A percentile compares a stretch with the other conserved stretches of the same genome.
Evolutionary conservation across 306 rosid genomes (phyloP).

Genomic region (Carpinus viminea): DNA sequence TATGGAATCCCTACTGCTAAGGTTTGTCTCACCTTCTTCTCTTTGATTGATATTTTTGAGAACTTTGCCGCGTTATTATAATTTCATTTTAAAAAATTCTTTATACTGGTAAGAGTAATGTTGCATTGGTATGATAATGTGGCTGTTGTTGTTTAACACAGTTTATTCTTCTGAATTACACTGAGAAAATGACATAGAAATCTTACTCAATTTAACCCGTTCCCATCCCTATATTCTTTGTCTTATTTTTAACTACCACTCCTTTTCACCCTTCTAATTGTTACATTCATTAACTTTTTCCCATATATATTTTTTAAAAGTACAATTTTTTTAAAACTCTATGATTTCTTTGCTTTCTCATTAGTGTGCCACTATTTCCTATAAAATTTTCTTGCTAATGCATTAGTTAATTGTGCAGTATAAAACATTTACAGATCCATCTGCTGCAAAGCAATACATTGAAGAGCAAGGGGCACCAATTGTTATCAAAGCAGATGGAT

Average conservation of each 20-base stretch:
- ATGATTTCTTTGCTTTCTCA: background rate
- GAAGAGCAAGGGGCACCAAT: constrained; percentile 83
- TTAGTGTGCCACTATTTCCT: background rate
- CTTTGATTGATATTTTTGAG: background rate
- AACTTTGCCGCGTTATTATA: background rate
- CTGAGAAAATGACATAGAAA: background rate
- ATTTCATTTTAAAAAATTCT: background rate
- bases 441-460: constrained; percentile 80
- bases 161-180: background rate
- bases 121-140: background rate
- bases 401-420: constrained; percentile 61
- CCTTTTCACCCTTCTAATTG: background rate
- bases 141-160: background rate
- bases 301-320: background rate
- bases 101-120: background rate
- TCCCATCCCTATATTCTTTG: background rate
- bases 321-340: background rate
- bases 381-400: constrained; percentile 16
- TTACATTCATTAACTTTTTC: background rate
- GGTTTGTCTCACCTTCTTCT: constrained; percentile 44
- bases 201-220: background rate
- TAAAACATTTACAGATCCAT: constrained; percentile 70
- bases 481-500: constrained; percentile 90
- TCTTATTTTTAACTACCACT: background rate
- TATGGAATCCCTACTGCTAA: constrained; percentile 91